Evolutionary conservation across 768 basidiomycete genomes (phyloP), one percentile per base, ranked within the genome.

Genomic region (Leccinum aurantiacum): DNA sequence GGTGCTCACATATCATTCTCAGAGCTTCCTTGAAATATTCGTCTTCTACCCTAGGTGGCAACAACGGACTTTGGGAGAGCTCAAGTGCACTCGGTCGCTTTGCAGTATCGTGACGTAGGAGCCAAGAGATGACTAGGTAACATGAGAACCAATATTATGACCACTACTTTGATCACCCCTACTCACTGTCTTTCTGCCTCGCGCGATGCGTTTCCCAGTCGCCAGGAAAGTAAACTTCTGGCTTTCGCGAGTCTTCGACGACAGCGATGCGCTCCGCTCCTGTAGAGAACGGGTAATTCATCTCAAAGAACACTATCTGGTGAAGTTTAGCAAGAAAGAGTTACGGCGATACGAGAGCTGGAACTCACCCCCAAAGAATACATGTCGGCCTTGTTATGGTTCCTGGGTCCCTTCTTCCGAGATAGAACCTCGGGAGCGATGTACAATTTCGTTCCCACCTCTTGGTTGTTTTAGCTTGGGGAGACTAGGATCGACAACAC

Each of bases 271-370:
- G 86, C 68, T 98, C 95, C 19, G 90, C 82, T 2, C 84, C 87
- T 0, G 95, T 97, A 11, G 83, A 77, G 75, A 97, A 93, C 17
- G 77, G 67, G 74, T 88, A 92, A 72, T 93, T 95, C 94, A 97
- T 96, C 77, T 98, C 95, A 68, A 98, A 97, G 75, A 97, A 97
- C 14, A 97, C 95, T 64, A 98, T 87, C 92, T 95, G 62, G 22
- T 25, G 37, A 60, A 41, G 27, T 48, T 61, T 11, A 4, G 47
- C 57, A 19, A 41, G n/a, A 10, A 22, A 44, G 6, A 25, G 22
- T 48, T 15, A 57, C 17, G 13, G 15, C 22, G 11, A 9, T 8
- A 6, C 3, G 14, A 4, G n/a, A 55, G 46, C 37, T 19, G 13
- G 53, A 33, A 78, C 87, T 54, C 69, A 93, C 93, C 24, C 95